Conservation (phyloP, 345 rosid species). For the Citrus inodora region DNA sequence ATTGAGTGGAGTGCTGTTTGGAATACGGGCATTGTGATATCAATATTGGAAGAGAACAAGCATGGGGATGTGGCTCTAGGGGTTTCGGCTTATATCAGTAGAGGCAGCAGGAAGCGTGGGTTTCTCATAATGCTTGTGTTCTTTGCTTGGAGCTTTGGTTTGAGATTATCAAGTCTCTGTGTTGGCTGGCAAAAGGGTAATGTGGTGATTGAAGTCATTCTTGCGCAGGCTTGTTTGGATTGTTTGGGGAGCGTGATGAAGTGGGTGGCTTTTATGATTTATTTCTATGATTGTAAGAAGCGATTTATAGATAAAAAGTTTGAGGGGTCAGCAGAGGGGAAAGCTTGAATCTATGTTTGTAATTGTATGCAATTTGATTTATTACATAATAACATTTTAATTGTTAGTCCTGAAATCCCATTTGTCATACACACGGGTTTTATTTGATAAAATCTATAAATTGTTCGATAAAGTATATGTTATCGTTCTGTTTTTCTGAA, state of each 20-base stretch:
- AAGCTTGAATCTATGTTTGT: not conserved
- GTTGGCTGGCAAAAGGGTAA: conserved; percentile 10
- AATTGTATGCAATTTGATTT: too few relatives aligned
- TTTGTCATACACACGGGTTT: too few relatives aligned
- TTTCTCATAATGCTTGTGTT: conserved; percentile 14
- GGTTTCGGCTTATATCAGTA: conserved; percentile 24
- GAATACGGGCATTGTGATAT: conserved; percentile 31
- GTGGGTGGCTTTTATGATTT: conserved; percentile 27
- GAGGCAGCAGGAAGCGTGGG: conserved; percentile 28
- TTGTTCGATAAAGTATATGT: too few relatives aligned
- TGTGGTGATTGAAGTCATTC: not conserved
- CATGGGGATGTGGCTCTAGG: conserved; percentile 28
- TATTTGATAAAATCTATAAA: too few relatives aligned
- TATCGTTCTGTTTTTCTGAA: too few relatives aligned
- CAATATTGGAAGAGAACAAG: conserved; percentile 31
- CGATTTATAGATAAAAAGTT: conserved; percentile 18
- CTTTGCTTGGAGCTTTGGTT: conserved; percentile 17
- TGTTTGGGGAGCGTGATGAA: conserved; percentile 18
- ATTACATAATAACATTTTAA: too few relatives aligned
- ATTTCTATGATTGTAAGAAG: conserved; percentile 27
- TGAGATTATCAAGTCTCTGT: conserved; percentile 19
- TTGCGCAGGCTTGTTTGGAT: conserved; percentile 8
- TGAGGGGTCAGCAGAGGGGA: conserved; percentile 27
- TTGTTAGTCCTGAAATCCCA: too few relatives aligned
- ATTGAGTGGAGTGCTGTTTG: conserved; percentile 41